These are phyloP conservation scores for Eleusine coracana DNA, from an alignment of 176 grass and related monocot genomes.

Conservation along the genomic window DNA sequence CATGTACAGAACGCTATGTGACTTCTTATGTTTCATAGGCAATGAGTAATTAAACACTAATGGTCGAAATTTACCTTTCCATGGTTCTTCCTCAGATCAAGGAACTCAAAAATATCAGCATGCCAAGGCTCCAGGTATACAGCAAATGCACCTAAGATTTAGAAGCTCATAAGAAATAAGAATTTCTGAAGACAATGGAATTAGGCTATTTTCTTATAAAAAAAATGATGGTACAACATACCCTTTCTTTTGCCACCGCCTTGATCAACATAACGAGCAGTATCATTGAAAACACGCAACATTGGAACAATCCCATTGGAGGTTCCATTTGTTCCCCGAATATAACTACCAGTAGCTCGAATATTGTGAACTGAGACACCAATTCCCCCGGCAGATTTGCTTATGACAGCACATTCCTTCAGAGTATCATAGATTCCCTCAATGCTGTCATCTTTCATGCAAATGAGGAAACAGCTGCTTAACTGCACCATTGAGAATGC, in stretches of 20 bases:
- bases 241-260: constrained; percentile 96
- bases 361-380: constrained; percentile 92
- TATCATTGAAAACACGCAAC: constrained; percentile 93
- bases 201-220: background rate
- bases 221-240: constrained; percentile 13
- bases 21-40: background rate
- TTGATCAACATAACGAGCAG: constrained; percentile 98
- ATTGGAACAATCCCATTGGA: constrained; percentile 98
- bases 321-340: constrained; percentile 86
- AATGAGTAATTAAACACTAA: background rate
- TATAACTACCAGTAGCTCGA: constrained; percentile 84
- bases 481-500: constrained; percentile 50
- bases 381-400: constrained; percentile 97
- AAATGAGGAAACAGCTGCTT: constrained; percentile 94
- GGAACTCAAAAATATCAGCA: constrained; percentile 97
- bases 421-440: constrained; percentile 98
- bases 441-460: constrained; percentile 98
- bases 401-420: constrained; percentile 93
- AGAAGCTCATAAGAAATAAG: constrained; percentile 2
- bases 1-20: background rate
- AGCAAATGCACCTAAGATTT: constrained; percentile 84
- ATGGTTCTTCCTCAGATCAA: constrained; percentile 95
- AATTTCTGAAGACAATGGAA: background rate
- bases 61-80: constrained; percentile 69
- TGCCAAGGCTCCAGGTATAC: constrained; percentile 97